phyloP scores from a whole-genome alignment of 192 early-diverging fungal genomes.

The Backusella macrospora region DNA sequence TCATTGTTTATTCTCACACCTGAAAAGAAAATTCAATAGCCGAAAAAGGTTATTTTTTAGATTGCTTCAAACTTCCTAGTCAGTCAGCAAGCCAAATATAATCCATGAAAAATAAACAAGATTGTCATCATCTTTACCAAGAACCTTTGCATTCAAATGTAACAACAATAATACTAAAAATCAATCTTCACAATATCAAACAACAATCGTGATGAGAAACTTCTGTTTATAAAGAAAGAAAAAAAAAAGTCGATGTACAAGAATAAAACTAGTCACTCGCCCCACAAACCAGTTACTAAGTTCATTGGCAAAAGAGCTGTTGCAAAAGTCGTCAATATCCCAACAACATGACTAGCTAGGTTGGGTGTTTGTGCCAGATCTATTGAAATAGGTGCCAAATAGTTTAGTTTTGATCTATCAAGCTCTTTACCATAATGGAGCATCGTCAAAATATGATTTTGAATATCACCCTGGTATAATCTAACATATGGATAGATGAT shows the following conservation, averaged over 20 bases:
- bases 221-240: neutral
- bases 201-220: neutral
- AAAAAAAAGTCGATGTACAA: neutral
- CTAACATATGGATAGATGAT: conserved; percentile 54
- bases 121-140: conserved; percentile 27
- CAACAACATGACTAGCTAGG: conserved; percentile 85
- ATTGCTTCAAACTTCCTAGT: neutral
- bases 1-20: conserved; percentile 7
- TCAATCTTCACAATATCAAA: neutral
- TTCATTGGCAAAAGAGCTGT: conserved; percentile 89
- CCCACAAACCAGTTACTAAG: conserved; percentile 79
- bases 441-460: conserved; percentile 78
- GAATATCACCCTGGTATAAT: conserved; percentile 84
- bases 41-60: neutral
- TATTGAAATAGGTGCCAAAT: conserved; percentile 74
- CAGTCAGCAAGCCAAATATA: neutral
- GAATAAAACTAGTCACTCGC: conserved; percentile 31
- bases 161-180: neutral
- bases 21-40: conserved; percentile 4
- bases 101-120: conserved; percentile 17
- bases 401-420: conserved; percentile 70
- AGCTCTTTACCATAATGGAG: conserved; percentile 74
- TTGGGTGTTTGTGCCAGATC: conserved; percentile 76
- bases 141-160: conserved; percentile 33
- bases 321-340: conserved; percentile 84